Conservation (phyloP, 257 asterid genomes). For the Penstemon barbatus region DNA sequence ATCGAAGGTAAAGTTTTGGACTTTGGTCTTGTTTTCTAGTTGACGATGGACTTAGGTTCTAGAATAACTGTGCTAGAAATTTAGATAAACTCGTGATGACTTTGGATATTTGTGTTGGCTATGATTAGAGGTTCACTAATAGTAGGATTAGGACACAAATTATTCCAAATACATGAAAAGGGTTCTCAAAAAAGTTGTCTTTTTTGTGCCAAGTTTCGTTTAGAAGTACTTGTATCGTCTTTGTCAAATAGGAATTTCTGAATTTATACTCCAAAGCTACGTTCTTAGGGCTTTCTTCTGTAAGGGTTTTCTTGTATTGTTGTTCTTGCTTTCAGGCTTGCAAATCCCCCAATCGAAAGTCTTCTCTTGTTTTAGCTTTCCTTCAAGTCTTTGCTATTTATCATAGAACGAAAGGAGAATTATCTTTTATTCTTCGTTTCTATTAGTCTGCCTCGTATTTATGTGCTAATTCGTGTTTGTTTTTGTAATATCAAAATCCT, state of each 20-base stretch:
- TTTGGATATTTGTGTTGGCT: background rate
- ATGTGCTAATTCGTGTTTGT: background rate
- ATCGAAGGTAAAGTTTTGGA: background rate
- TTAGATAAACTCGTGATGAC: background rate
- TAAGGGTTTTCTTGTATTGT: conserved; percentile 8
- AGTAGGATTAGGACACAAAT: conserved; percentile 17
- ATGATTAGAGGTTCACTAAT: conserved; percentile 6
- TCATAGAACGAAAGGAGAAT: background rate
- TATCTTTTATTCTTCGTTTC: conserved; percentile 11
- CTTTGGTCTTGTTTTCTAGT: background rate
- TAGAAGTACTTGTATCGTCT: conserved; percentile 10
- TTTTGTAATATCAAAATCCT: background rate
- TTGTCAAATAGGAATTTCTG: conserved; percentile 17
- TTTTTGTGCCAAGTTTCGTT: conserved; percentile 22
- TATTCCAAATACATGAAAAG: conserved; percentile 25
- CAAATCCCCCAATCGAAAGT: background rate
- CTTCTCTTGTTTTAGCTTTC: background rate
- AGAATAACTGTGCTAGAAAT: conserved; percentile 11
- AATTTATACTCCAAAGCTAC: conserved; percentile 20
- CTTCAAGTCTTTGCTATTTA: background rate
- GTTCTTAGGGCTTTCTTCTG: conserved; percentile 2
- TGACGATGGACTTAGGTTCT: background rate
- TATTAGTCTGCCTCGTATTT: background rate
- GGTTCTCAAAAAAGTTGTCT: conserved; percentile 20
- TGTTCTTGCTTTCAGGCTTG: conserved; percentile 3